Evolutionary conservation across 768 basidiomycete species (phyloP).

Genomic region (Lepiota brunneoincarnata): DNA sequence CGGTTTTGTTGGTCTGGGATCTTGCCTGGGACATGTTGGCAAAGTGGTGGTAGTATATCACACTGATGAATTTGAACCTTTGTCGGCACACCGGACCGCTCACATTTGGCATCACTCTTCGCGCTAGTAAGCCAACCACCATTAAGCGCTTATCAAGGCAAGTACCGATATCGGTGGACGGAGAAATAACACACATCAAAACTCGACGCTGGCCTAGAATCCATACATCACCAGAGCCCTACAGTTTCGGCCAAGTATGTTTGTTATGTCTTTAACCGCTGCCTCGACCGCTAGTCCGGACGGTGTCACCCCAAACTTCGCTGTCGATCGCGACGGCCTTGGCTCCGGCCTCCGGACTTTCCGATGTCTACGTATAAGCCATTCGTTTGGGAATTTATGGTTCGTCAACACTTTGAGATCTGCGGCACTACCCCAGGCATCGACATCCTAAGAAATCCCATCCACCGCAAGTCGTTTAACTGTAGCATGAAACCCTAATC

Average conservation of each 20-base stretch:
- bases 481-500: conserved; percentile 89
- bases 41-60: neutral
- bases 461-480: conserved; percentile 66
- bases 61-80: neutral
- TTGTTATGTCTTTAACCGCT: neutral
- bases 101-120: no score
- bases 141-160: no score
- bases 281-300: neutral
- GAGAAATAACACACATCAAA: no score
- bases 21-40: neutral
- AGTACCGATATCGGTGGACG: no score
- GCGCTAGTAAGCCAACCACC: no score
- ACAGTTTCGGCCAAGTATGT: neutral
- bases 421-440: neutral
- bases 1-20: neutral
- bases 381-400: conserved; percentile 71
- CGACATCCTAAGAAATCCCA: conserved; percentile 55
- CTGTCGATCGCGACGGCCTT: conserved; percentile 78
- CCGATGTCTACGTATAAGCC: conserved; percentile 64
- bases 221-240: neutral
- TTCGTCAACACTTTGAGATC: neutral
- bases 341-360: conserved; percentile 67
- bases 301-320: conserved; percentile 52
- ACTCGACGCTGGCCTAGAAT: neutral
- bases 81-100: neutral